Evolutionary conservation across 1,284 basidiomycete genomes (phyloP).

Genomic region (Flammula alnicola): DNA sequence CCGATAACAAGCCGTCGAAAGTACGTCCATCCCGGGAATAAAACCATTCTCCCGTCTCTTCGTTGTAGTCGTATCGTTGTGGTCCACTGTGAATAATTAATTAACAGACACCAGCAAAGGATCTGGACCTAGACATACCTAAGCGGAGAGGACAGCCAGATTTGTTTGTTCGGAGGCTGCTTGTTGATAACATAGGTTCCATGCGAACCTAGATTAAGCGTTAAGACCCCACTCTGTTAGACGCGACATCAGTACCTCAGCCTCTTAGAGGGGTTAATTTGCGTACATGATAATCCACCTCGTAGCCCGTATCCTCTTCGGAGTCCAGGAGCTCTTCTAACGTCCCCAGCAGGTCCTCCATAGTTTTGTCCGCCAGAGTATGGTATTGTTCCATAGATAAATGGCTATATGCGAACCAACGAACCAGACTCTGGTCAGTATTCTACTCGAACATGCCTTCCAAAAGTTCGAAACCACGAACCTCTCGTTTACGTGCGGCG

Average conservation of each 20-base stretch:
- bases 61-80: constrained; percentile 83
- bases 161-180: constrained; percentile 98
- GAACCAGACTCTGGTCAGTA: constrained; percentile 4
- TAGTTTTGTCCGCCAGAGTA: constrained; percentile 76
- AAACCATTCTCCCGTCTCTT: constrained; percentile 67
- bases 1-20: constrained; percentile 70
- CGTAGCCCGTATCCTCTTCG: constrained; percentile 54
- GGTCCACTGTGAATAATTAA: constrained; percentile 66
- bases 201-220: constrained; percentile 78
- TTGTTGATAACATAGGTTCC: constrained; percentile 99
- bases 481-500: constrained; percentile 53
- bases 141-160: constrained; percentile 94
- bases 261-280: constrained; percentile 4
- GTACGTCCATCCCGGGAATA: constrained; percentile 74
- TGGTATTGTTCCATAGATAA: constrained; percentile 79
- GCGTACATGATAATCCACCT: constrained; percentile 94
- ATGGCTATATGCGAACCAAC: constrained; percentile 41
- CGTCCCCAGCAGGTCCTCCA: constrained; percentile 82
- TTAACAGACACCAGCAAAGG: neutral
- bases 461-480: constrained; percentile 28
- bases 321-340: constrained; percentile 80
- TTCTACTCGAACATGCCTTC: neutral
- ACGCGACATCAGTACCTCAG: neutral
- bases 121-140: constrained; percentile 57
- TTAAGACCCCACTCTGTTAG: constrained; percentile 81